Evolutionary conservation across 371 early-diverging fungal species (phyloP).

Genomic region (Lichtheimia hyalospora): DNA sequence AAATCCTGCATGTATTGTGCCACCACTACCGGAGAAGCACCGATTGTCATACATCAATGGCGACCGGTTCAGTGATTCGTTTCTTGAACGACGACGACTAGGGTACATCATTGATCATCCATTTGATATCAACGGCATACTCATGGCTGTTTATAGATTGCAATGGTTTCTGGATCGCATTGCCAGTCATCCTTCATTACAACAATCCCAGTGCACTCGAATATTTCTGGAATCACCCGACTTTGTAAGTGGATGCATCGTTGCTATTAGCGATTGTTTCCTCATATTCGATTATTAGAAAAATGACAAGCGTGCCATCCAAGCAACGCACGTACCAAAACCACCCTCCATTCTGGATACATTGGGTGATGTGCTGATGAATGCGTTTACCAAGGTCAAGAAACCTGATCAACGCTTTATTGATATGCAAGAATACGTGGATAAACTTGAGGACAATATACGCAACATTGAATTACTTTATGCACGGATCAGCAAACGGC

Average conservation of each 20-base stretch:
- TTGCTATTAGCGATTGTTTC: neutral
- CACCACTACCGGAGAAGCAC: slow-evolving; percentile 91
- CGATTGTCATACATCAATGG: slow-evolving; percentile 93
- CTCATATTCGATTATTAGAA: slow-evolving; percentile 20
- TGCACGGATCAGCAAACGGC: slow-evolving; percentile 73
- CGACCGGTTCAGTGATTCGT: slow-evolving; percentile 86
- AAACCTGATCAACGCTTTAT: slow-evolving; percentile 86
- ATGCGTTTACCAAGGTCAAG: slow-evolving; percentile 83
- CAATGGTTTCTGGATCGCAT: slow-evolving; percentile 84
- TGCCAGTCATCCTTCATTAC: slow-evolving; percentile 80
- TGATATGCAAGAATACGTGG: slow-evolving; percentile 76
- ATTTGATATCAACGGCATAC: neutral
- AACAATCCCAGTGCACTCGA: slow-evolving; percentile 65
- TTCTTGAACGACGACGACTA: slow-evolving; percentile 80
- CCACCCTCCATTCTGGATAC: slow-evolving; percentile 51
- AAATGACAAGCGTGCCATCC: slow-evolving; percentile 28
- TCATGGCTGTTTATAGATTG: slow-evolving; percentile 37
- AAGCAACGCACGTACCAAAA: slow-evolving; percentile 51
- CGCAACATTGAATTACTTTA: slow-evolving; percentile 75
- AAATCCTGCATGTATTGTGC: slow-evolving; percentile 80
- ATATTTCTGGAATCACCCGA: slow-evolving; percentile 83
- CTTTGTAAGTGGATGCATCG: slow-evolving; percentile 45
- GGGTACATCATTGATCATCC: slow-evolving; percentile 30
- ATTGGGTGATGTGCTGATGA: slow-evolving; percentile 80
- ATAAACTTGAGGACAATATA: slow-evolving; percentile 84